Conservation (phyloP, 306 rosid genomes). For the Inga leiocalycina region DNA sequence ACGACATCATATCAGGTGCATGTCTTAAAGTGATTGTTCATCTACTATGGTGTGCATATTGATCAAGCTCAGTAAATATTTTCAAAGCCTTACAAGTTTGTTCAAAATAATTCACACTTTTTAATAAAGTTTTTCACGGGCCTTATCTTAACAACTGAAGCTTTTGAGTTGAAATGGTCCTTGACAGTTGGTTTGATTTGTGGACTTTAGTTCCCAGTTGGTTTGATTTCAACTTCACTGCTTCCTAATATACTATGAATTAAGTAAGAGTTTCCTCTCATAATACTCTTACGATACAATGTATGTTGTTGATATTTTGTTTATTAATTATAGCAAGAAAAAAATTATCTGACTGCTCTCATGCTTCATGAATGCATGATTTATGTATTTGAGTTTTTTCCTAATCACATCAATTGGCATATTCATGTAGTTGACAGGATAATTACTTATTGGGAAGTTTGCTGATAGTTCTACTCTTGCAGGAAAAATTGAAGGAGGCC, state of each 20-base stretch:
- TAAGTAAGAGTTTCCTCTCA: conserved; percentile 3
- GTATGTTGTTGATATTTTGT: conserved; percentile 15
- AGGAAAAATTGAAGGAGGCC: conserved; percentile 81
- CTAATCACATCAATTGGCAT: neutral
- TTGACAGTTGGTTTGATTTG: neutral
- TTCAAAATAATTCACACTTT: neutral
- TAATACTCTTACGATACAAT: neutral
- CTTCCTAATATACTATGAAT: neutral
- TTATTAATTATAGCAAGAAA: conserved; percentile 2
- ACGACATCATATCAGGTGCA: conserved; percentile 65
- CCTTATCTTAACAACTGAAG: neutral
- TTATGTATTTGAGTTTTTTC: conserved; percentile 11
- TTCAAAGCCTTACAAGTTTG: neutral
- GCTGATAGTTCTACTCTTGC: conserved; percentile 47
- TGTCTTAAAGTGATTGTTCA: conserved; percentile 15
- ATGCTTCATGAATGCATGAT: conserved; percentile 18
- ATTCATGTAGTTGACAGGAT: conserved; percentile 17
- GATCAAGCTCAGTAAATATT: neutral
- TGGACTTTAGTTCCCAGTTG: neutral
- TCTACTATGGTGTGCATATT: conserved; percentile 1
- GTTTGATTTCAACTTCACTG: neutral
- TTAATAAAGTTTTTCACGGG: neutral
- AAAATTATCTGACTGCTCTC: conserved; percentile 13
- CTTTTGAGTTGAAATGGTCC: neutral
- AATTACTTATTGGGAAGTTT: conserved; percentile 24